These are phyloP conservation scores for Trametes cubensis DNA, from an alignment of 768 basidiomycete genomes.

Conservation along the genomic window DNA sequence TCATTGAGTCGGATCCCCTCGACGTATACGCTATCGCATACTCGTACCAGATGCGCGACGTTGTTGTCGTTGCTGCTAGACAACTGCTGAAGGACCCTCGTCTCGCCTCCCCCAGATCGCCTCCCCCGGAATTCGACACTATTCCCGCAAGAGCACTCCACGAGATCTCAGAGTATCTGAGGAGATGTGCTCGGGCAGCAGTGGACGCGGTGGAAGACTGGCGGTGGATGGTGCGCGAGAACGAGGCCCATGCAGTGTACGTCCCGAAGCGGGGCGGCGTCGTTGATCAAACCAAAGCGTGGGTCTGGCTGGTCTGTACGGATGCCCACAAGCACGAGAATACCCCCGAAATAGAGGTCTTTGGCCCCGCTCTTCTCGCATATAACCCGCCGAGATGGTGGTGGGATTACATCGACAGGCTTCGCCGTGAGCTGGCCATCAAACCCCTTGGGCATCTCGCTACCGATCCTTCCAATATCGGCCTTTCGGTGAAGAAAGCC, in stretches of 20 bases:
- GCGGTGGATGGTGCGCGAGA: background rate
- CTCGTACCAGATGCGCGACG: background rate
- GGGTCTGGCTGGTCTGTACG: too few relatives aligned
- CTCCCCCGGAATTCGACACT: background rate
- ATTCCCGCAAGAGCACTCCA: background rate
- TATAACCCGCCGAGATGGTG: background rate
- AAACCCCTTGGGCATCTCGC: background rate
- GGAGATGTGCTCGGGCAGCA: background rate
- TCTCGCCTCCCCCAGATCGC: background rate
- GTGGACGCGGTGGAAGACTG: background rate
- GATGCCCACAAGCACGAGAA: too few relatives aligned
- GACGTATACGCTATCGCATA: slow-evolving; percentile 3
- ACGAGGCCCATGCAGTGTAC: too few relatives aligned
- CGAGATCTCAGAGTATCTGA: background rate
- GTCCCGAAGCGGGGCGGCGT: too few relatives aligned
- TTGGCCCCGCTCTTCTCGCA: too few relatives aligned
- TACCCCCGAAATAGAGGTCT: too few relatives aligned
- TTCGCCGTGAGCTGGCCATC: background rate
- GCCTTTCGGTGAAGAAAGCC: background rate
- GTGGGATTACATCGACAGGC: background rate
- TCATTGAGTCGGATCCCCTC: background rate
- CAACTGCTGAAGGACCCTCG: background rate
- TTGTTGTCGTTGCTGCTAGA: background rate
- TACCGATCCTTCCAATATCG: background rate
- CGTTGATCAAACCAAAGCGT: too few relatives aligned